Conservation (phyloP, 805 yeast genomes). For the Candida sphagnicola region DNA sequence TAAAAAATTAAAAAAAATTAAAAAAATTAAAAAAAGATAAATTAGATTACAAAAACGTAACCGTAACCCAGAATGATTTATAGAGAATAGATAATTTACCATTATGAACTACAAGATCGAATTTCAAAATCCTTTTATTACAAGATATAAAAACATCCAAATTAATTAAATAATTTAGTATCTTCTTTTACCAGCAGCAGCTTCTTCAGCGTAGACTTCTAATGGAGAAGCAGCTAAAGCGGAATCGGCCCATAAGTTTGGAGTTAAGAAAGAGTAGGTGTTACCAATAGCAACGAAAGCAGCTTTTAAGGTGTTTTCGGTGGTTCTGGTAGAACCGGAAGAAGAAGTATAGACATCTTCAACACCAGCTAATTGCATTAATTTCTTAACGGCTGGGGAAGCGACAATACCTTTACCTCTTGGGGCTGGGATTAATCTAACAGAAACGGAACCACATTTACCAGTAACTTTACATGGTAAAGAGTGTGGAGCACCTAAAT, state of each 20-base stretch:
- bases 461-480: constrained; percentile 97
- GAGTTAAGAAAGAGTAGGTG: constrained; percentile 99
- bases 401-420: constrained; percentile 99
- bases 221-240: constrained; percentile 88
- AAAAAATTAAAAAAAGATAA: constrained; percentile 9
- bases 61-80: too few species aligned
- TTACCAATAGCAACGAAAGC: constrained; percentile 99
- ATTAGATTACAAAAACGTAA: constrained; percentile 7
- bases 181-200: constrained; percentile 70
- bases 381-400: constrained; percentile 98
- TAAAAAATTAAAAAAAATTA: constrained; percentile 10
- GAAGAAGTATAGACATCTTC: constrained; percentile 99
- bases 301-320: constrained; percentile 99
- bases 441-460: constrained; percentile 99
- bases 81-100: too few species aligned
- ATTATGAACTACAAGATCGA: too few species aligned
- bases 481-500: constrained; percentile 99
- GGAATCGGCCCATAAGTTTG: constrained; percentile 93
- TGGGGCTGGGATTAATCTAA: constrained; percentile 99
- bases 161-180: constrained; percentile 41
- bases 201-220: constrained; percentile 89
- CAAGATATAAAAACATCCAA: background rate
- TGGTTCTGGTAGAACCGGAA: constrained; percentile 98
- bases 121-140: background rate
- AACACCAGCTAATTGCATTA: constrained; percentile 98